Evolutionary conservation across 148 eudicot species (phyloP), one percentile per base, ranked within the genome.

Genomic region (Persicaria tinctoria): DNA sequence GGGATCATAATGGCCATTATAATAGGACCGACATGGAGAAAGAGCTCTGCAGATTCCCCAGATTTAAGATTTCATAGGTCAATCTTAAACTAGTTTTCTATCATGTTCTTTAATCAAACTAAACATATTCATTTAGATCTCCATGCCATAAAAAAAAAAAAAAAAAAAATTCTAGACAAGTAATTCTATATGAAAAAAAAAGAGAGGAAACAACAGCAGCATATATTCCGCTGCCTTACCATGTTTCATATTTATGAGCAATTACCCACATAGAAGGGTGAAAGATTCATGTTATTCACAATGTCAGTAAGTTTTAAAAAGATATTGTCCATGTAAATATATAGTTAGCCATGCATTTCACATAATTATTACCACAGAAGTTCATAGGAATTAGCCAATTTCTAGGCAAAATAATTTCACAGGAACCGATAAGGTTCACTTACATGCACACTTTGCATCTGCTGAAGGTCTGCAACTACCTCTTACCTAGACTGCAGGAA

Each of bases 401-500:
- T 20, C 23, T 62, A 16, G 32, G 10, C 64, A 16, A 73, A 10
- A 16, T 17, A 17, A 68, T 73, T 13, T 13, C 2, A 41, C 8
- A 48, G 2, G 20, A 8, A 11, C n/a, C 0, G 78, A 76, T 6
- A 27, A 13, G 79, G 14, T n/a, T 60, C 49, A 17, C 93, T 87
- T 86, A 91, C 97, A 79, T 89, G 89, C 72, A 91, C 93, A 63
- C 53, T 77, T 82, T 87, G 88, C 91, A 20, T 20, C 23, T 20
- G 23, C 23, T 20, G 23, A 20, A 20, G 23, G 23, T 20, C 23
- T 20, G 23, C 84, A 74, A 87, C 81, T 53, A 88, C 91, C 72
- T 87, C 85, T 83, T 91, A 87, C 84, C 97, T 89, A 55, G 97
- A 91, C 97, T 91, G 93, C 82, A 86, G 16, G 51, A 70, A 82